Base-by-base conservation (phyloP, 352 stramenopile genomes). In the Pythium monospermum region DNA sequence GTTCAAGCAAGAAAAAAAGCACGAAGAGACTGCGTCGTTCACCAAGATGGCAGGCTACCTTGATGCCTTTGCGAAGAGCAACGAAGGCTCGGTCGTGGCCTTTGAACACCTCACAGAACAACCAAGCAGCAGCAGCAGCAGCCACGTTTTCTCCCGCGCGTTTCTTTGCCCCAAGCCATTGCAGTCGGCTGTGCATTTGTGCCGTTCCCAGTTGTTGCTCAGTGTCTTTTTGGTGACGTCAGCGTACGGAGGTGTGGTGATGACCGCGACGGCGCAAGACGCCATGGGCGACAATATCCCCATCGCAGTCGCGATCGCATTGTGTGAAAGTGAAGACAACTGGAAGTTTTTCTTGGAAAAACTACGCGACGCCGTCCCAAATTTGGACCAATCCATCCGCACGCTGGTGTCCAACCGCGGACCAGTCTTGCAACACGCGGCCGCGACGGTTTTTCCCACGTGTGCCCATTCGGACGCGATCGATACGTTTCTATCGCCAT, bases 271-370 rank as follows among this genome's bases (percentile, higher is more conserved):
- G 4, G 72, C 73, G 15, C 76, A 91, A 50, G 80, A 91, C 27
- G 74, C 76, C 0, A 85, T 91, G 76, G 76, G 80, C 0, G 77
- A 91, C 38, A 84, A 87, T 53, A 65, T 91, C 3, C 76, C 80
- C 7, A 59, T 91, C 30, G 80, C 80, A 0, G 64, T 91, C 32
- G 75, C 59, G 3, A 69, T 91, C 31, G 76, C 66, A 8, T 55
- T 73, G 2, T 52, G 46, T 7, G 80, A 91, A 44, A 77, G 54
- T 23, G 75, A 87, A 30, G 52, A 61, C 0, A 75, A 81, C 22
- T 91, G 80, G 80, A 38, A 48, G 0, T 91, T 87, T 48, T 91
- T 91, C 44, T 31, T 91, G 39, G 57, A 76, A 32, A 64, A 91
- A 22, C 35, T 88, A 42, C 59, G 58, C 11, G 55, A 68, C 1